Evolutionary conservation across 805 yeast genomes (phyloP), one percentile per base, ranked within the genome.

Genomic region (Novakomyces olei): DNA sequence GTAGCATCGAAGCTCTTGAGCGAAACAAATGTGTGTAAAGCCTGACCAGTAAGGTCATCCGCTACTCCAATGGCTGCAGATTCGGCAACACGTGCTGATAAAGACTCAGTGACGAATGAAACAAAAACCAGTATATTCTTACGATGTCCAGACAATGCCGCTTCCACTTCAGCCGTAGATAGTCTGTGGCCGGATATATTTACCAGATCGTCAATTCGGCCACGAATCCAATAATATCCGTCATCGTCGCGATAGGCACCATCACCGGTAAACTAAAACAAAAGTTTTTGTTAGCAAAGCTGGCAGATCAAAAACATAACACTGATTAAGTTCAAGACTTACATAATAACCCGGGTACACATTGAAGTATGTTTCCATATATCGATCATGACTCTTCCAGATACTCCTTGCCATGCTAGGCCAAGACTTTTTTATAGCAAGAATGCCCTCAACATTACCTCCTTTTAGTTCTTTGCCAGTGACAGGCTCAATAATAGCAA

Each of bases 341-440:
- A n/a, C n/a, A n/a, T 81, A 88, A 58, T 67, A 70, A 37, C 92
- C 91, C 37, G 85, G 79, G 61, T 85, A 88, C 33, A 94, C 93
- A 46, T 72, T 73, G 51, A 88, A 63, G 55, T 88, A 88, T 26
- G 96, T 88, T 39, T 85, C 95, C 47, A 81, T 59, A 58, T 65
- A 85, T 47, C 93, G 72, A 40, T 60, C 58, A 54, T 85, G 91
- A 54, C 83, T 79, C 50, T 73, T 74, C 72, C 73, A 83, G 38
- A 88, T 88, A 34, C 94, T 72, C 60, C 98, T 73, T 19, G 96
- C 88, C 72, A 88, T 83, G 12, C 95, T 81, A 36, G 98, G 98
- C 98, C 98, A 88, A 24, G 95, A 67, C 31, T 70, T 62, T 49
- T 71, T 72, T 48, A 88, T 69, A 22, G 93, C 95, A 41, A 88